Evolutionary conservation across 1,284 basidiomycete genomes (phyloP), one percentile per base, ranked within the genome.

Genomic region (Malassezia pachydermatis): DNA sequence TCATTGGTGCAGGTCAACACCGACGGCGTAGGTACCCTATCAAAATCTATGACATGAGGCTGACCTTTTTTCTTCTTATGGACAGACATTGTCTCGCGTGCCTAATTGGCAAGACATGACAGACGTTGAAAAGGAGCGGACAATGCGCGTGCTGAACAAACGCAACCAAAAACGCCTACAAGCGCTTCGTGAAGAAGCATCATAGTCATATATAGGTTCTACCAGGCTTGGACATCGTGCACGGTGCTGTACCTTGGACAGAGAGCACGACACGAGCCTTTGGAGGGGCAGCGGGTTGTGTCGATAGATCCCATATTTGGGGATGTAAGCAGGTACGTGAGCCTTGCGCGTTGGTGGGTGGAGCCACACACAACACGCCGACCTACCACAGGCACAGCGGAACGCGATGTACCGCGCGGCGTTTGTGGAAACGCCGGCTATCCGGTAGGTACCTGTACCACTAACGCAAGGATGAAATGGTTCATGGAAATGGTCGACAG

Each of bases 31-130:
- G 16, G 55, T 46, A 19, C 27, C 16, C 22, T 1, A 13, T 16
- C 16, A 20, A n/a, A 27, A 10, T 14, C 16, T 5, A 9, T 29
- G 29, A 30, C 29, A 30, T 10, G 20, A 11, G 20, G 4, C 19
- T n/a, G n/a, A n/a, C n/a, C n/a, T n/a, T 16, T 10, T 20, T 16
- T 23, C 14, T 8, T 19, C 17, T 30, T 54, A 32, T 44, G 38
- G 10, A 23, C 42, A 57, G 55, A 57, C 55, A 3, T 47, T 57
- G 19, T 49, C 55, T 7, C 46, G 55, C 24, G 36, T 57, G 25
- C 49, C 48, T 9, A 54, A 57, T 37, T 57, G 51, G 55, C 29
- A 45, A 24, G 35, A 34, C 5, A 54, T 57, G 46, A 41, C 51
- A 6, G 40, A 38, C 22, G 23, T 42, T 6, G 55, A 57, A 29